phyloP scores from a whole-genome alignment of 805 yeast species.

The Spathaspora passalidarum region DNA sequence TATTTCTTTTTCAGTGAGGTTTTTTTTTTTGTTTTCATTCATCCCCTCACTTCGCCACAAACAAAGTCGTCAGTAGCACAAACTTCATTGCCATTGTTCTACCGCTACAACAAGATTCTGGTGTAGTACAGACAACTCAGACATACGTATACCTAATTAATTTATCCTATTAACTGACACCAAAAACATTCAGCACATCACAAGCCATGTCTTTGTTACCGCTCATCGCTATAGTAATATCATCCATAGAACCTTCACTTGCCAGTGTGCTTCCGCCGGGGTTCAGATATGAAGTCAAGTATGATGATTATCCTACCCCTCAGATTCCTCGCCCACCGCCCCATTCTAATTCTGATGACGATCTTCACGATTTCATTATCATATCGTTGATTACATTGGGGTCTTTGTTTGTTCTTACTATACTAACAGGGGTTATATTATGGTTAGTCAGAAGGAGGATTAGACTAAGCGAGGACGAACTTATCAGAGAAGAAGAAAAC shows the following conservation, averaged over 20 bases:
- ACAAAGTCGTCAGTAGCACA: not conserved
- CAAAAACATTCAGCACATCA: no score
- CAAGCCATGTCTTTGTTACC: not conserved
- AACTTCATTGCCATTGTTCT: not conserved
- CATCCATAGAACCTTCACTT: not conserved
- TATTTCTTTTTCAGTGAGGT: not conserved
- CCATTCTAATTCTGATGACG: not conserved
- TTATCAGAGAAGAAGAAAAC: constrained; percentile 56
- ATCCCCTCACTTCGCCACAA: not conserved
- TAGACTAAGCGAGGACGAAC: constrained; percentile 46
- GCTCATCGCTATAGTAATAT: not conserved
- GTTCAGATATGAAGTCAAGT: not conserved
- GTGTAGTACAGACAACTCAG: not conserved
- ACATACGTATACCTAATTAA: no score
- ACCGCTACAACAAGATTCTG: not conserved
- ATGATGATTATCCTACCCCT: not conserved
- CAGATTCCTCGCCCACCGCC: not conserved
- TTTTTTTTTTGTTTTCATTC: not conserved
- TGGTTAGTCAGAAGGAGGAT: constrained; percentile 11
- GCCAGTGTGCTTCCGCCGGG: not conserved
- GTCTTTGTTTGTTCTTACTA: constrained; percentile 5
- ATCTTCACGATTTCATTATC: not conserved
- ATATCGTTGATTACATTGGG: constrained; percentile 8
- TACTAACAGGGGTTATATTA: constrained; percentile 7
- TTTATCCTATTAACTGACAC: no score